phyloP scores from a whole-genome alignment of 2,329 filamentous ascomycete species.

The Ceratocystis cacaofunesta region DNA sequence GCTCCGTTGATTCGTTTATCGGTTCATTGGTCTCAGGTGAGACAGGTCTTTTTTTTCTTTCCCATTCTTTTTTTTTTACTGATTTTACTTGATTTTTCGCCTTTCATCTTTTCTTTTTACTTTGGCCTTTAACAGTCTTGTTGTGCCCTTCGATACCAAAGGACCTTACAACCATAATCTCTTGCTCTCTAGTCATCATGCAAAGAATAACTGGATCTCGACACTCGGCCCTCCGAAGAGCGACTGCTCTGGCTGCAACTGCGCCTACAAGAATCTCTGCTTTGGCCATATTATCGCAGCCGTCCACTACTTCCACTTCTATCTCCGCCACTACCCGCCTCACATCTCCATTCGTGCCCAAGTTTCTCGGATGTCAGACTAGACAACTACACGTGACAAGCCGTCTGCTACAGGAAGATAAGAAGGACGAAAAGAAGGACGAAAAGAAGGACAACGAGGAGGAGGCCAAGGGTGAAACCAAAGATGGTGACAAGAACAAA shows the following conservation, averaged over 20 bases:
- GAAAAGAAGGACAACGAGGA: constrained; percentile 25
- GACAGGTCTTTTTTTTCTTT: neutral
- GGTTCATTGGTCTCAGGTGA: neutral
- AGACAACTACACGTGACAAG: constrained; percentile 23
- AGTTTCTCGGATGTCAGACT: neutral
- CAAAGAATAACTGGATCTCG: constrained; percentile 12
- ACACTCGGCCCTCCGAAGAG: constrained; percentile 10
- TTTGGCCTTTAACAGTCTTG: neutral
- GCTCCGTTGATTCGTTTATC: neutral
- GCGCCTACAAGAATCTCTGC: constrained; percentile 32
- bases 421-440: constrained; percentile 22
- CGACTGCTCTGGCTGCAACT: constrained; percentile 16
- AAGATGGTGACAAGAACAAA: constrained; percentile 30
- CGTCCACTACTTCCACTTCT: constrained; percentile 24
- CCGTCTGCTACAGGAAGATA: constrained; percentile 12
- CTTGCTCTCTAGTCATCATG: neutral
- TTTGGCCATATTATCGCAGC: constrained; percentile 32
- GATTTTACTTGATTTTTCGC: neutral
- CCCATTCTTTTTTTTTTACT: neutral
- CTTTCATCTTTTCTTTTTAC: neutral
- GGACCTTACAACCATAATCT: neutral
- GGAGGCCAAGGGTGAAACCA: constrained; percentile 26
- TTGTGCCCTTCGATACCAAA: neutral
- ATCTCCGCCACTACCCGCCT: constrained; percentile 25
- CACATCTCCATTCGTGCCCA: constrained; percentile 26